These are phyloP conservation scores for Septoria linicola DNA, from an alignment of 2,329 filamentous ascomycete genomes.

Conservation along the genomic window DNA sequence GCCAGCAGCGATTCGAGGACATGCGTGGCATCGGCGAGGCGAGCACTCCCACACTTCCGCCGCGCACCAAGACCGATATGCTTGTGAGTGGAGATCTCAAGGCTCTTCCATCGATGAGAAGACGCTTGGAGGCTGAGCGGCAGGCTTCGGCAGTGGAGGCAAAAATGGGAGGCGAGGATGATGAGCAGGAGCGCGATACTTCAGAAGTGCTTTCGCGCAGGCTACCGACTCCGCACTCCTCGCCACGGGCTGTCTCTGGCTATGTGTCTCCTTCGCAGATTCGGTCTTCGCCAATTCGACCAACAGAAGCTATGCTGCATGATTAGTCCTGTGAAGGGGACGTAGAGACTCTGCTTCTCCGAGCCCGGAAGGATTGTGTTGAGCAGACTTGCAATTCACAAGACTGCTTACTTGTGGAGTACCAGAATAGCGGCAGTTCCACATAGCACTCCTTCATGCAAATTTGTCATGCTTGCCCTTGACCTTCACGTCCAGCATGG, in stretches of 20 bases:
- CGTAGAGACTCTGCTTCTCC: too few relatives aligned
- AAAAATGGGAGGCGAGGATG: not conserved
- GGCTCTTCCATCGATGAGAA: not conserved
- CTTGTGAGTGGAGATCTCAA: not conserved
- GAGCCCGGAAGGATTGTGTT: too few relatives aligned
- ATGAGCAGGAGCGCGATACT: not conserved
- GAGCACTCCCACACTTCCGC: not conserved
- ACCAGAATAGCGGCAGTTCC: not conserved
- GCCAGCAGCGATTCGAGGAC: not conserved
- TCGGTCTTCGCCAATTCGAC: not conserved
- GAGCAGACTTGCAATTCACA: not conserved
- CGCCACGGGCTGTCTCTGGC: not conserved
- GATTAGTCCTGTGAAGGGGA: not conserved
- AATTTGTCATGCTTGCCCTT: constrained; percentile 94
- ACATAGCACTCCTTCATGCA: constrained; percentile 37
- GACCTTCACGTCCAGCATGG: constrained; percentile 78
- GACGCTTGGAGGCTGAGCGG: not conserved
- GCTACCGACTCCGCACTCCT: not conserved
- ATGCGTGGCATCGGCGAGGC: not conserved
- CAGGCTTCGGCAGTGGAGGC: not conserved
- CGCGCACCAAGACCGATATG: not conserved
- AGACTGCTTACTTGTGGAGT: not conserved
- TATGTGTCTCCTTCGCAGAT: not conserved
- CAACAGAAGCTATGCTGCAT: not conserved
- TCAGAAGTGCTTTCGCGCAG: not conserved